Base-by-base conservation (phyloP, 2,329 filamentous ascomycete genomes). In the Penicillium palitans region DNA sequence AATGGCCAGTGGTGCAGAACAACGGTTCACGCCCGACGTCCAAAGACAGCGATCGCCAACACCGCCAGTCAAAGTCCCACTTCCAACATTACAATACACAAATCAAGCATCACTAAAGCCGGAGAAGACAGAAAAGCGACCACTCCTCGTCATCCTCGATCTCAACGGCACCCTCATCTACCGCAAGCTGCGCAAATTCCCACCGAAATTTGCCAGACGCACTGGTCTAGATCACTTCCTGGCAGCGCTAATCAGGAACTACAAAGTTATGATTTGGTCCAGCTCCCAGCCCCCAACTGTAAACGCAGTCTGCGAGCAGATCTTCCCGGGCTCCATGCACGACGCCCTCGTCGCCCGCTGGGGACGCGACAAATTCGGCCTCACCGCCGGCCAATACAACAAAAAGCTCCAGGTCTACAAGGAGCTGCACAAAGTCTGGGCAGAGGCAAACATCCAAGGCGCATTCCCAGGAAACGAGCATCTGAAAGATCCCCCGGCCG, bases 141-240 rank as follows among this genome's bases (percentile, higher is more conserved):
- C 83, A 17, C 82, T 96, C 35, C 85, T 99, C 24, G 81, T 99
- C 51, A 84, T 98, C 47, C 84, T 98, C 61, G 95, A 99, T 76
- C 84, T 99, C 39, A 99, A 98, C 74, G 95, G 95, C 61, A 97
- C 93, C 0, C 82, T 99, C 1, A 83, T 98, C 59, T 82, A 84
- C 76, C 89, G 95, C 6, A 87, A 86, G 9, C 80, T 79, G 52
- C 79, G 79, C 46, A 72, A 71, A 27, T 68, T 76, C 2, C 79
- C 81, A 4, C 81, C 79, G 10, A 72, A 74, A 42, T 90, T 92
- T 71, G 76, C 86, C 44, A 77, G 82, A 63, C 88, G 95, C 0
- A 90, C 90, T 0, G 81, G 87, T 62, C 83, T 95, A 1, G 68
- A 78, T 3, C 65, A 77, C 0, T 97, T 99, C 73, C 77, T 98